Base-by-base conservation (phyloP, 805 yeast genomes). In the Wickerhamiella qilinensis region DNA sequence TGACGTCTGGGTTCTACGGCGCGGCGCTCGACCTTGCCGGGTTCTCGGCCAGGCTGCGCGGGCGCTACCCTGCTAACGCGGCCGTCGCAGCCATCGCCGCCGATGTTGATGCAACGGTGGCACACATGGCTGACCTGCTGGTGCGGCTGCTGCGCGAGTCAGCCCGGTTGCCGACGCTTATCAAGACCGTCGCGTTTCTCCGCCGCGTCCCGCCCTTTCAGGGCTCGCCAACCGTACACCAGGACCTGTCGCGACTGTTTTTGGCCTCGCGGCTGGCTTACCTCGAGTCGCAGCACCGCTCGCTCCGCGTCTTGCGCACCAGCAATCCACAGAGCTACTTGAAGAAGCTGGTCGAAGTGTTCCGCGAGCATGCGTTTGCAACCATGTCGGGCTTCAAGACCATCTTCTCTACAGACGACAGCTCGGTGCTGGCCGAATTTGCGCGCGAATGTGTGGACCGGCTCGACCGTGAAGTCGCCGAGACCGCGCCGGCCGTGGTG, bases 11-110 rank as follows among this genome's bases (percentile, higher is more conserved):
- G 0, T 81, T 80, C 51, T 91, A 86, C 53, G 79, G 84, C 25
- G 94, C 85, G 51, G 85, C 95, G 8, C 68, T 88, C 27, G 94
- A 88, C 54, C 70, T 88, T 12, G 78, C 85, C 11, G 69, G 79
- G 22, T 75, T 81, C 49, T 74, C 80, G 1, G 69, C 77, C 44
- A 67, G 93, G 39, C 62, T 91, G 19, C 62, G 68, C 1, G 71
- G 75, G 15, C 65, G 93, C 42, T 86, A 77, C 55, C 82, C 85
- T 6, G 68, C 68, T 32, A 57, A 77, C 7, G 55, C 59, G 1
- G 50, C 79, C 1, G 68, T 83, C 27, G 61, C 57, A 16, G 58
- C 64, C 30, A 69, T 82, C 30, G 71, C 69, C 36, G 46, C 47
- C 9, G 85, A 79, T 47, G 70, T 75, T 38, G 55, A 61, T 35